Evolutionary conservation across 257 asterid genomes (phyloP), one percentile per base, ranked within the genome.

Genomic region (Anisodus tanguticus): DNA sequence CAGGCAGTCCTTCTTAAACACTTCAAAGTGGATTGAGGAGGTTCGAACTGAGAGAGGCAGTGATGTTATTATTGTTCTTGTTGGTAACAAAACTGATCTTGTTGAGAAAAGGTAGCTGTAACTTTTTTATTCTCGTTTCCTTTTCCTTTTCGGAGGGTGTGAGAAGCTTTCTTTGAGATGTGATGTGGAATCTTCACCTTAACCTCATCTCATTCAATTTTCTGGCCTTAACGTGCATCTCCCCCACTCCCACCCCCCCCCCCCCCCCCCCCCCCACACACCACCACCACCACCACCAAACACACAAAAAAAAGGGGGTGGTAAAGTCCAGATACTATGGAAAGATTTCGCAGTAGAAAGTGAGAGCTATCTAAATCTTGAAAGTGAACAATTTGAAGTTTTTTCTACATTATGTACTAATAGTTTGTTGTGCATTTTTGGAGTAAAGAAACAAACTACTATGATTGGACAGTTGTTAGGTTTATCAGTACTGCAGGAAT

Each of bases 21-120:
- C 98, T 81, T 90, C 97, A 85, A 94, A 93, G 89, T 94, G 97
- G 98, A 92, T 93, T 66, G 97, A 94, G 89, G 98, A 94, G 89
- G 98, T 94, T 83, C 97, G 98, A 82, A 89, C 98, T 78, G 98
- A 94, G 91, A 89, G 98, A 89, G 98, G 98, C 83, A 94, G 97
- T 83, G 98, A 94, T 80, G 98, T 94, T 77, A 94, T 94, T 74
- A 92, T 94, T 87, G 98, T 93, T 76, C 90, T 94, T 76, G 98
- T 94, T 82, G 98, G 98, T 76, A 94, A 94, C 91, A 94, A 94
- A 89, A 94, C 97, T 86, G 98, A 94, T 88, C 92, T 94, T 82
- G 98, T 94, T 85, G 98, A 94, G 78, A 94, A 94, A 90, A 94
- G 98, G 98, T 94, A 88, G 51, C 63, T 0, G 39, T 8, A 6